Evolutionary conservation across 1,284 basidiomycete genomes (phyloP), one percentile per base, ranked within the genome.

Genomic region (Naganishia sp.): DNA sequence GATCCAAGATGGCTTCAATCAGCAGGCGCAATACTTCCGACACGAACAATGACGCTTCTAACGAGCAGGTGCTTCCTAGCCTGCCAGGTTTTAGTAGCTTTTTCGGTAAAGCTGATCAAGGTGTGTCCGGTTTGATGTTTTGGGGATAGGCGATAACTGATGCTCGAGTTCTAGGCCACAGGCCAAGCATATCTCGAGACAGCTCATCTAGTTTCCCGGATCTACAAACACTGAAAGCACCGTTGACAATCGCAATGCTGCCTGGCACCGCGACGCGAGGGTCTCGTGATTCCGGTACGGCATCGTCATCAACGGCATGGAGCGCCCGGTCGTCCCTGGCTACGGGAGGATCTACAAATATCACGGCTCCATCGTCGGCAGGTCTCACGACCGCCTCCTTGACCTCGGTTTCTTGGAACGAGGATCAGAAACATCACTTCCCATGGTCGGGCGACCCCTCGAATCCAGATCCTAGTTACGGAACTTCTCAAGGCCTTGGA

Each of bases 1-100:
- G 21, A n/a, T 51, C 39, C 18, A 50, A 42, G 42, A 47, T 28
- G 18, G 13, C 55, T 7, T 18, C 39, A 6, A 18, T 18, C 13
- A 39, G 23, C 11, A 23, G 50, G 28, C 13, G 43, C 7, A 17
- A 42, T 18, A 17, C 15, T 35, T 42, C 35, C n/a, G 41, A 25
- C 13, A 32, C 21, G 9, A 50, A 25, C 39, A 39, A 18, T 18
- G 21, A 54, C 23, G 9, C 21, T 31, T 31, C n/a, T n/a, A 43
- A 47, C 21, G 57, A 43, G 7, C 52, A 63, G 15, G 15, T 25
- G 17, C 43, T 55, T 23, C 62, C 58, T 41, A 68, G 67, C 32
- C 43, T 68, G 13, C 67, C 67, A 18, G 67, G 67, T 3, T 63
- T 68, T 46, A 62, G 63, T n/a, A 42, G 42, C 11, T 43, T 68